Conservation (phyloP, 2,329 filamentous ascomycete genomes). For the Alternaria gaisen region DNA sequence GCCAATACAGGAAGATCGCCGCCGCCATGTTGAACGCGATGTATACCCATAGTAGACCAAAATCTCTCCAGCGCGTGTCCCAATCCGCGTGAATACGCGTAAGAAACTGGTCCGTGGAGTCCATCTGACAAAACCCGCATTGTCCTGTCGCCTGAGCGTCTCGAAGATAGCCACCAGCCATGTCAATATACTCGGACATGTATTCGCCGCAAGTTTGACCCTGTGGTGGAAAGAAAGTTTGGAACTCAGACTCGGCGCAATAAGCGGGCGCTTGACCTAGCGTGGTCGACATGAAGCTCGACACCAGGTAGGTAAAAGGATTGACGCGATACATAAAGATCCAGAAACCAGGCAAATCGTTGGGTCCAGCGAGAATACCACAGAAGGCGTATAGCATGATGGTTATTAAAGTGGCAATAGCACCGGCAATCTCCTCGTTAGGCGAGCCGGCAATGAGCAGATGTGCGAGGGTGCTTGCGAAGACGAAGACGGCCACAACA, state of each 20-base stretch:
- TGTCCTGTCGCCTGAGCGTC: constrained; percentile 51
- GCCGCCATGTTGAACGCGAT: constrained; percentile 60
- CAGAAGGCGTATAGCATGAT: constrained; percentile 57
- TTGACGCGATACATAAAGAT: constrained; percentile 78
- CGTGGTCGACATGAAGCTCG: constrained; percentile 63
- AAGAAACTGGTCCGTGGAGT: constrained; percentile 59
- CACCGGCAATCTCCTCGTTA: constrained; percentile 72
- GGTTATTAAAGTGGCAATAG: constrained; percentile 67
- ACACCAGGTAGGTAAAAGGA: constrained; percentile 72
- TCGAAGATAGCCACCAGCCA: constrained; percentile 53
- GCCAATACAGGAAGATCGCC: constrained; percentile 62
- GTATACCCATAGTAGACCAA: constrained; percentile 61
- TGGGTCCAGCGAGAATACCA: constrained; percentile 68
- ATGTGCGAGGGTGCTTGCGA: constrained; percentile 72
- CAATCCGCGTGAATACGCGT: constrained; percentile 52
- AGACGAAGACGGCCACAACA: constrained; percentile 69
- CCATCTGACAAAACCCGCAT: constrained; percentile 61
- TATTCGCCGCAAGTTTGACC: constrained; percentile 55
- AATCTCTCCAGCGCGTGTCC: constrained; percentile 67
- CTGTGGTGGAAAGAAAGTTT: constrained; percentile 49
- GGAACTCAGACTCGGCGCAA: constrained; percentile 57
- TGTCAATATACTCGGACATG: constrained; percentile 53
- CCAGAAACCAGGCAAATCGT: constrained; percentile 74
- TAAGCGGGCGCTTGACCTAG: constrained; percentile 59
- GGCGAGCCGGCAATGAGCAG: constrained; percentile 76